Evolutionary conservation across 1,284 basidiomycete genomes (phyloP).

Genomic region (Moesziomyces globuligerus): DNA sequence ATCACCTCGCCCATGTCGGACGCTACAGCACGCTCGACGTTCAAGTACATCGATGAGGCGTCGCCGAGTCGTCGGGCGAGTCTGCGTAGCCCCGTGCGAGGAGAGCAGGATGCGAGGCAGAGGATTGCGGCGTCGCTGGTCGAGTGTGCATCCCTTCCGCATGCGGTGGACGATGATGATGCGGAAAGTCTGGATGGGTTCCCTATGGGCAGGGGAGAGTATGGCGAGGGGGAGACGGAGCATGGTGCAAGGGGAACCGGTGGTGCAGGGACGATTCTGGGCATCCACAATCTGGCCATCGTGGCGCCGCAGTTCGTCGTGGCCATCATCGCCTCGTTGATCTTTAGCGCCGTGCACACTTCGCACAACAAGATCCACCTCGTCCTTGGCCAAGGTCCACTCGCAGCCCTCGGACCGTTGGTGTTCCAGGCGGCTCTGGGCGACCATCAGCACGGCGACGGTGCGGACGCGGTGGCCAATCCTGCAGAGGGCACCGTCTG

Average conservation of each 20-base stretch:
- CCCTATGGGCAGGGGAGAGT: not conserved
- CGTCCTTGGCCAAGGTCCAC: slow-evolving; percentile 12
- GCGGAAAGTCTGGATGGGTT: not conserved
- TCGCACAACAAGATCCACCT: slow-evolving; percentile 12
- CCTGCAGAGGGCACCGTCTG: slow-evolving; percentile 75
- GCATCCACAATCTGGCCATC: slow-evolving; percentile 88
- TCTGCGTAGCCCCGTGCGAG: not conserved
- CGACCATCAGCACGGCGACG: not conserved
- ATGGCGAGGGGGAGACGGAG: not conserved
- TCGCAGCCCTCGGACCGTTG: slow-evolving; percentile 68
- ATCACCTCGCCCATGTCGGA: slow-evolving; percentile 5
- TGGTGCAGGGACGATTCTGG: slow-evolving; percentile 88
- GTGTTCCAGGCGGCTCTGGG: not conserved
- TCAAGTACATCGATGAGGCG: slow-evolving; percentile 22
- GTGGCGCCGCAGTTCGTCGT: slow-evolving; percentile 69
- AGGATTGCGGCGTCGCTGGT: slow-evolving; percentile 39
- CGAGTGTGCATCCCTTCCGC: slow-evolving; percentile 37
- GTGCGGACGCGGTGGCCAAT: not conserved
- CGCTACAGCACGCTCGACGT: not conserved
- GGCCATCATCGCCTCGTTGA: slow-evolving; percentile 84
- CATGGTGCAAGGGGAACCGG: slow-evolving; percentile 62
- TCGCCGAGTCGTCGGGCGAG: no score
- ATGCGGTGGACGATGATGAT: slow-evolving; percentile 6
- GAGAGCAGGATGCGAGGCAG: slow-evolving; percentile 22
- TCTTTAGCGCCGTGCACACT: slow-evolving; percentile 74